Evolutionary conservation across 164 flowering plant species (phyloP), one percentile per base, ranked within the genome.

Genomic region (Vitis cinerea): DNA sequence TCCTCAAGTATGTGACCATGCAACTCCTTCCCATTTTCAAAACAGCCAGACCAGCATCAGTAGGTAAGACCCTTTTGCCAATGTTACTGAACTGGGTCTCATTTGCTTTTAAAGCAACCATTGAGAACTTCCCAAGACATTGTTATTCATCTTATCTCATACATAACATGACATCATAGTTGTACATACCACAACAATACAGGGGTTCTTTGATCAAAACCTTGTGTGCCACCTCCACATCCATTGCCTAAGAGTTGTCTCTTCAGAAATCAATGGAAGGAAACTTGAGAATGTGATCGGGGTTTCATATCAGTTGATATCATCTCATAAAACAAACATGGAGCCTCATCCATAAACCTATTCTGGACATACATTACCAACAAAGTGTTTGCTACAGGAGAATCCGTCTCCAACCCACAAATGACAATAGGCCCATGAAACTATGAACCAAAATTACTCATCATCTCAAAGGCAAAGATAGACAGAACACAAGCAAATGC

Each of bases 91-190:
- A 17, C 17, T 17, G 17, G 17, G 17, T 17, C 17, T 17, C 17
- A 17, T 17, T 17, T 17, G 17, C 0, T 17, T 17, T 17, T 17
- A 17, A 17, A 17, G 17, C 17, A 17, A 17, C 17, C 17, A 17
- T 17, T 17, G 17, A 17, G 17, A 17, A 17, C 17, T 17, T 17
- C 17, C 17, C 17, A 17, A 17, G 17, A 17, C 17, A 17, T 17
- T 17, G 17, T 17, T 17, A 17, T 17, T 17, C 17, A 17, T 17
- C 17, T 17, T 17, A 17, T 17, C 17, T 17, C 17, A 17, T 17
- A 17, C 17, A 80, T 71, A 85, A 1, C 96, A 97, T 0, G 97
- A 94, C 72, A 92, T 89, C 92, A 94, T 85, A 1, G 94, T 79
- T 16, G 96, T 84, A 76, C 77, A 89, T 49, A 87, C 78, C 27